Base-by-base conservation (phyloP, 139 green algal species). In the Chlorella sp. region DNA sequence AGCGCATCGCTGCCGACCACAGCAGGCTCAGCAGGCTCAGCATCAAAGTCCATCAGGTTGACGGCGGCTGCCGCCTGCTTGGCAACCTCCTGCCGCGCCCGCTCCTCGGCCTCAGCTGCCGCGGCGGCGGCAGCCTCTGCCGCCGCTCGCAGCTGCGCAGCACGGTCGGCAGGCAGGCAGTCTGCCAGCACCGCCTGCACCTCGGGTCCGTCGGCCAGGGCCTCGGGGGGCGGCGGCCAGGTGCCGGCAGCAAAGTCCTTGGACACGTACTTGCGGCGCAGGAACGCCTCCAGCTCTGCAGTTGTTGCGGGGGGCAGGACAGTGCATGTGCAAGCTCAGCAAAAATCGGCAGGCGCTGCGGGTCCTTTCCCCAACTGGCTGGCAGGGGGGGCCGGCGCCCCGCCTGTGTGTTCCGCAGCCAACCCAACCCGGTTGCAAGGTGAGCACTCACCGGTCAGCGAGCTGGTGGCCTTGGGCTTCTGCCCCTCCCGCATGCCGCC, bases 221-320 rank as follows among this genome's bases (percentile, higher is more conserved):
- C 44, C 41, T 60, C 67, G 41, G 51, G 51, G 1, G 68, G 18
- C 25, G 86, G 86, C 30, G 86, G 86, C 86, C 86, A 89, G 12
- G 28, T 38, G 32, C 41, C 60, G 3, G 36, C 38, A 0, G 72
- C 60, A 39, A 57, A 90, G 36, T 90, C 74, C 36, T 72, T 72
- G 5, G 21, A 20, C 3, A 80, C 74, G 32, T 88, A 91, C 84
- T 93, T 93, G 41, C 87, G 67, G 26, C 88, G 89, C 26, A 89
- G 80, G 71, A 93, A 93, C 41, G 76, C 56, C 69, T 93, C 89
- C 65, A 93, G 65, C 3, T 93, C 90, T 55, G 74, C 47, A 21
- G n/a, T n/a, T n/a, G n/a, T n/a, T n/a, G n/a, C n/a, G n/a, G n/a
- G n/a, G n/a, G n/a, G n/a, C n/a, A n/a, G n/a, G n/a, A n/a, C n/a